Evolutionary conservation across 345 rosid species (phyloP).

Genomic region (Euphorbia tirucalli): DNA sequence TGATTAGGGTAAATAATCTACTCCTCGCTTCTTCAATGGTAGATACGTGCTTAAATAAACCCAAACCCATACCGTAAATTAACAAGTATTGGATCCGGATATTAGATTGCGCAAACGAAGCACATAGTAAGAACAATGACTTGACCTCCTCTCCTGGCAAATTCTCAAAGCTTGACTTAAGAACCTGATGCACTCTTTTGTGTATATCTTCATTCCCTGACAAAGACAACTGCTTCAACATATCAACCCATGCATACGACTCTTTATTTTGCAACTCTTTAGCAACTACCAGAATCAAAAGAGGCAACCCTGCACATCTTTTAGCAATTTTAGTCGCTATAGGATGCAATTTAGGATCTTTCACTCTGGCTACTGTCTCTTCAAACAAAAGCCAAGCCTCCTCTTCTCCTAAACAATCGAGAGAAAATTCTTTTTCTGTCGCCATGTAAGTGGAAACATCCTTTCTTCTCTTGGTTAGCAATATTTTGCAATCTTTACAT

Average conservation of each 20-base stretch:
- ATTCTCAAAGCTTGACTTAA: conserved; percentile 29
- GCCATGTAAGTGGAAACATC: conserved; percentile 17
- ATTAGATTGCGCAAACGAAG: background rate
- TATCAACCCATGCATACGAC: background rate
- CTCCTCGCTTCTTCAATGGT: background rate
- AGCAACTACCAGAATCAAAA: conserved; percentile 22
- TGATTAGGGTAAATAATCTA: background rate
- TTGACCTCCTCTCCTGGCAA: conserved; percentile 25
- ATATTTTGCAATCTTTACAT: conserved; percentile 23
- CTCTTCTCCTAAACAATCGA: background rate
- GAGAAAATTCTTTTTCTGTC: background rate
- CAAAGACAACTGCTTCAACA: background rate
- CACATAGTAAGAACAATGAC: conserved; percentile 24
- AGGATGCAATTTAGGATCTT: background rate
- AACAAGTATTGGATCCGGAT: background rate
- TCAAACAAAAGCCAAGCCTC: conserved; percentile 33
- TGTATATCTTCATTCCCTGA: background rate
- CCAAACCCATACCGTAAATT: background rate
- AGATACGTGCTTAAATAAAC: background rate
- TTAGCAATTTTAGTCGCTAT: conserved; percentile 12
- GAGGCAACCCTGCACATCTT: conserved; percentile 34
- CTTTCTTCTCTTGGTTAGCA: conserved; percentile 19
- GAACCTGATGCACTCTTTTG: background rate
- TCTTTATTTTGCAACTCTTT: conserved; percentile 7
- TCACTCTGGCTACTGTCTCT: conserved; percentile 3